Evolutionary conservation across 257 asterid genomes (phyloP), one percentile per base, ranked within the genome.

Genomic region (Solanum ahanhuiri): DNA sequence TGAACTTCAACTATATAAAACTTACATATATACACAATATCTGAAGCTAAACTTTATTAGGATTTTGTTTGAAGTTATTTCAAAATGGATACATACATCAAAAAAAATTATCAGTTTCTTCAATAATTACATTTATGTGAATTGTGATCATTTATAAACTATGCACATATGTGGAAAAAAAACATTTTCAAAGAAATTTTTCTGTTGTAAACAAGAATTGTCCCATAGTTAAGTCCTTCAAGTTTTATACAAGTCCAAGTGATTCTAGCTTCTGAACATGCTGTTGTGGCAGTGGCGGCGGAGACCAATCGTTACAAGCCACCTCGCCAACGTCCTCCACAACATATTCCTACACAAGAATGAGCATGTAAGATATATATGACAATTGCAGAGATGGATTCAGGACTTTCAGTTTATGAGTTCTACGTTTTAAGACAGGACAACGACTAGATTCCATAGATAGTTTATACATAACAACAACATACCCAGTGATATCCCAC

Each of bases 251-350:
- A 89, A 96, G 97, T 17, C 98, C 98, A 20, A 96, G 98, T 15
- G 96, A 88, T 88, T 95, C 95, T 85, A 96, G 92, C 93, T 94
- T 97, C 86, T 93, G 98, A 83, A 94, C 91, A 85, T 94, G 98
- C 92, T 95, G 98, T 0, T 94, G 89, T 25, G 99, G 95, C 15
- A 96, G 93, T 82, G 94, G 87, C 3, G 98, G 98, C 34, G 99
- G 98, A 9, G 95, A 87, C 98, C 98, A 96, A 87, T 95, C 97
- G 7, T 90, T 90, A 76, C 89, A 93, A 0, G 93, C 88, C 92
- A 90, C 93, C 94, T 93, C 98, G 23, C 91, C 93, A n/a, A 94
- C 98, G 84, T 96, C 99, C 92, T 96, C 99, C 28, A 96, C 99
- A 12, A 96, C 98, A 64, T 96, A 96, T 89, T 96, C 99, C 98